Base-by-base conservation (phyloP, 352 stramenopile genomes). In the Pythium phragmiticola region DNA sequence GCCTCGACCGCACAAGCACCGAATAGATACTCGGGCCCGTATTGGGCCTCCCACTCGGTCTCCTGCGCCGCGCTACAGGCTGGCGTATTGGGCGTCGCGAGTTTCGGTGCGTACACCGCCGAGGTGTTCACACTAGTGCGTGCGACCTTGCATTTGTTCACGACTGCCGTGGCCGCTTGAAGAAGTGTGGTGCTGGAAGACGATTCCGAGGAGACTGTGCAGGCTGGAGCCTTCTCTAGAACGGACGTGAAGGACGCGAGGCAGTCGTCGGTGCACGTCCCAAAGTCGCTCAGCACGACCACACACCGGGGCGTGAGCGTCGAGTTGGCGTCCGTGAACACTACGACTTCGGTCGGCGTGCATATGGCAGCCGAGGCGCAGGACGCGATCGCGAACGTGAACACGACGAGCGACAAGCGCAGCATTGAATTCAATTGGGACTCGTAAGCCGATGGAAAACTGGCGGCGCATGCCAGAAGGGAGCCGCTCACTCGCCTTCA, bases 211-310 rank as follows among this genome's bases (percentile, higher is more conserved):
- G 33, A 36, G 11, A 19, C 33, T 6, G 19, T 17, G 34, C 50
- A 57, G 11, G 33, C 34, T 33, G 50, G 50, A 2, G 50, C 50
- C 12, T 26, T 23, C 6, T 16, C 26, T 2, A 57, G 19, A 7
- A 57, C 50, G 4, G 50, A 16, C n/a, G 33, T 21, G 19, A 57
- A 57, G 19, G 33, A 37, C 8, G 50, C 19, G 50, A 57, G 50
- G 36, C 50, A 57, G 50, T 57, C 50, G 33, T 47, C 50, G 33
- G 50, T 34, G 50, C 50, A 57, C 33, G 50, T 57, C n/a, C 50
- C 50, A 57, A 57, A 57, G 50, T 57, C 50, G 34, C 50, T 34
- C 19, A 57, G n/a, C 19, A 57, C 34, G n/a, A n/a, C 19, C 8
- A 57, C 50, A 19, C 50, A 57, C n/a, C n/a, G 33, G 7, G 50